These are phyloP conservation scores for Chaetoscypha palmicola DNA, from an alignment of 2,329 filamentous ascomycete species.

Conservation along the genomic window DNA sequence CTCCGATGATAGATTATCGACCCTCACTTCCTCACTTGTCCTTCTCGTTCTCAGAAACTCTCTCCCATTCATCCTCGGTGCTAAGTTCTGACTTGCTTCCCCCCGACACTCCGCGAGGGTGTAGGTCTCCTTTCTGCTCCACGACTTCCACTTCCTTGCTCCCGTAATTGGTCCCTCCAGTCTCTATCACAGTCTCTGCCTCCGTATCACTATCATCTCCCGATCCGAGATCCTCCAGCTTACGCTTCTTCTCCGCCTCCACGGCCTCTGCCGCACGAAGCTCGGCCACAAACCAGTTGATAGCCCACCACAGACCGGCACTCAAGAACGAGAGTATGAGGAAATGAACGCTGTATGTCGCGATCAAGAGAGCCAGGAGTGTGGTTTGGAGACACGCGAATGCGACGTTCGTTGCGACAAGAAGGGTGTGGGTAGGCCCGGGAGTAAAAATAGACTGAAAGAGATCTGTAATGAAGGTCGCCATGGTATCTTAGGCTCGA, in stretches of 20 bases:
- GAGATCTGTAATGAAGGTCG: conserved; percentile 63
- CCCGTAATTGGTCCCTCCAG: conserved; percentile 13
- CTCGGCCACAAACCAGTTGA: conserved; percentile 92
- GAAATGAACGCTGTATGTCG: conserved; percentile 86
- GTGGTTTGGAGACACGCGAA: conserved; percentile 81
- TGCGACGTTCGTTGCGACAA: conserved; percentile 82
- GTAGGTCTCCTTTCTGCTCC: conserved; percentile 24
- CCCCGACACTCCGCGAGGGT: conserved; percentile 22
- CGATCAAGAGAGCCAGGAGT: conserved; percentile 66
- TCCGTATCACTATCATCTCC: conserved; percentile 37
- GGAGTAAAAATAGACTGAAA: conserved; percentile 93
- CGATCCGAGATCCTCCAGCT: conserved; percentile 18
- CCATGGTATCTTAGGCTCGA: conserved; percentile 37
- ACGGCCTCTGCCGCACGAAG: conserved; percentile 42
- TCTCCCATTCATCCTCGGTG: conserved; percentile 97
- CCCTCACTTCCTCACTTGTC: conserved; percentile 41
- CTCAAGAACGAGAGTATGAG: conserved; percentile 71
- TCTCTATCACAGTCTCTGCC: conserved; percentile 46
- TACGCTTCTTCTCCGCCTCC: conserved; percentile 34
- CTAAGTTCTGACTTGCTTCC: conserved; percentile 53
- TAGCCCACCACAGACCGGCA: conserved; percentile 79
- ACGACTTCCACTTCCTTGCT: conserved; percentile 27
- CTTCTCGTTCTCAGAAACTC: conserved; percentile 71
- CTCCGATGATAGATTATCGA: no score
- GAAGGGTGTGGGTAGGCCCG: conserved; percentile 78